These are phyloP conservation scores for Cystobasidiaceae sp. DNA, from an alignment of 1,284 basidiomycete genomes.

Conservation along the genomic window DNA sequence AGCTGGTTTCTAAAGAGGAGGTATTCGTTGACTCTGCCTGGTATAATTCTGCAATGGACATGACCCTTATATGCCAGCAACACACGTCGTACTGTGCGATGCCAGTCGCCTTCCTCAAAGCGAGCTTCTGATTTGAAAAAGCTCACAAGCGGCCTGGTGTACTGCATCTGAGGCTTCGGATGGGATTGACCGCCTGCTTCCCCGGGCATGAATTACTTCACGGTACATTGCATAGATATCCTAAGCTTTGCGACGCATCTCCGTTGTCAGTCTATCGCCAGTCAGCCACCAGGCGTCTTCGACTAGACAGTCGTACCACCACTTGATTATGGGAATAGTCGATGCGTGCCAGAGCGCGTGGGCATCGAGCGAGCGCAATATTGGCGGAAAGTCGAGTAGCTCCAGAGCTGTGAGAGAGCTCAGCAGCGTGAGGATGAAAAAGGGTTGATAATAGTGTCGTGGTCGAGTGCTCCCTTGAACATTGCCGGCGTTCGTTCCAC, in stretches of 20 bases:
- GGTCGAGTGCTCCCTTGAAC: slow-evolving; percentile 1
- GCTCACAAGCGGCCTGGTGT: too few species aligned
- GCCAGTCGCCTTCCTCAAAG: too few species aligned
- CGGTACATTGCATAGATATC: too few species aligned
- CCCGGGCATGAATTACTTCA: too few species aligned
- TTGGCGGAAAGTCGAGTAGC: slow-evolving; percentile 84
- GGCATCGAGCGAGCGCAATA: slow-evolving; percentile 72
- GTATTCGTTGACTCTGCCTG: too few species aligned
- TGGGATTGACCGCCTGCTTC: not conserved
- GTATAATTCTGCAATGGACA: too few species aligned
- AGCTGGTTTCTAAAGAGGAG: too few species aligned
- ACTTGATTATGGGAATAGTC: slow-evolving; percentile 69
- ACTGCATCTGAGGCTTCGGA: too few species aligned
- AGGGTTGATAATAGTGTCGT: slow-evolving; percentile 54
- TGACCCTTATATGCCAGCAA: too few species aligned
- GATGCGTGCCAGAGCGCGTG: slow-evolving; percentile 91
- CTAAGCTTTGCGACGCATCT: not conserved
- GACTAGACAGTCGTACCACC: slow-evolving; percentile 79
- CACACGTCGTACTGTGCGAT: too few species aligned
- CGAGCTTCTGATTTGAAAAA: too few species aligned
- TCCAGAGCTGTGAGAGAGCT: slow-evolving; percentile 76
- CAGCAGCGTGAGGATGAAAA: slow-evolving; percentile 60
- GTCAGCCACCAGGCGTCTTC: slow-evolving; percentile 55
- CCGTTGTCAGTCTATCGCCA: not conserved
- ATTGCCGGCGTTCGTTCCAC: not conserved